Percentiles rank a stretch among this genome's conserved stretches.
phyloP scores from a whole-genome alignment of 305 asterid species.

The Plantago coronopus region DNA sequence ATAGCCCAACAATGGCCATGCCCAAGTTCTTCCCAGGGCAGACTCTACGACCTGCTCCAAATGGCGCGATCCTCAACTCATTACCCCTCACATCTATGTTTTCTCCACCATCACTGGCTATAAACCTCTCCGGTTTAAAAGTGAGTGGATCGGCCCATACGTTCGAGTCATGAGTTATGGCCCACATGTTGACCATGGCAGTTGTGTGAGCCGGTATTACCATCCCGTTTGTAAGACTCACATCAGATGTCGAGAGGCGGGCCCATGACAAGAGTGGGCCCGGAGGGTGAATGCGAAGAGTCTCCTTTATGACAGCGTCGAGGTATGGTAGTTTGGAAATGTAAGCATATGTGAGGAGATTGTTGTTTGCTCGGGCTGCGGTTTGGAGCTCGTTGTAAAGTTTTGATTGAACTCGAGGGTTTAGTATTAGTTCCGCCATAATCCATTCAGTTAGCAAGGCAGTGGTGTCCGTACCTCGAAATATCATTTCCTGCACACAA shows the following conservation, averaged over 20 bases:
- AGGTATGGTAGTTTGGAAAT: slow-evolving; percentile 41
- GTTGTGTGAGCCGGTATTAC: slow-evolving; percentile 52
- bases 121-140: slow-evolving; percentile 52
- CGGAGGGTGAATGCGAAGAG: slow-evolving; percentile 56
- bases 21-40: slow-evolving; percentile 60
- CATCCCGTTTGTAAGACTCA: slow-evolving; percentile 52
- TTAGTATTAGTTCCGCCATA: slow-evolving; percentile 46
- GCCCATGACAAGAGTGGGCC: slow-evolving; percentile 71
- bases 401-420: slow-evolving; percentile 38
- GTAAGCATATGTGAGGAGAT: slow-evolving; percentile 22
- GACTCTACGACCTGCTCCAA: slow-evolving; percentile 61
- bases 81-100: slow-evolving; percentile 45
- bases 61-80: slow-evolving; percentile 60
- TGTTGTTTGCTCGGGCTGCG: slow-evolving; percentile 8
- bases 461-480: slow-evolving; percentile 61
- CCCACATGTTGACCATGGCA: slow-evolving; percentile 78
- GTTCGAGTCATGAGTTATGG: slow-evolving; percentile 49
- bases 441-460: slow-evolving; percentile 61
- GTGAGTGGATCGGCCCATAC: slow-evolving; percentile 40
- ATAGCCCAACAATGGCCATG: slow-evolving; percentile 38
- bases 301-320: slow-evolving; percentile 50
- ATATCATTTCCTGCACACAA: slow-evolving; percentile 61
- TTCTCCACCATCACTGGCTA: slow-evolving; percentile 29
- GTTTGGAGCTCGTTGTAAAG: slow-evolving; percentile 31
- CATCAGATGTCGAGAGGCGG: slow-evolving; percentile 44